A percentile compares a stretch with the other conserved stretches of the same genome.
Conservation (phyloP, 805 yeast species). For the Saccharomyces eubayanus region DNA sequence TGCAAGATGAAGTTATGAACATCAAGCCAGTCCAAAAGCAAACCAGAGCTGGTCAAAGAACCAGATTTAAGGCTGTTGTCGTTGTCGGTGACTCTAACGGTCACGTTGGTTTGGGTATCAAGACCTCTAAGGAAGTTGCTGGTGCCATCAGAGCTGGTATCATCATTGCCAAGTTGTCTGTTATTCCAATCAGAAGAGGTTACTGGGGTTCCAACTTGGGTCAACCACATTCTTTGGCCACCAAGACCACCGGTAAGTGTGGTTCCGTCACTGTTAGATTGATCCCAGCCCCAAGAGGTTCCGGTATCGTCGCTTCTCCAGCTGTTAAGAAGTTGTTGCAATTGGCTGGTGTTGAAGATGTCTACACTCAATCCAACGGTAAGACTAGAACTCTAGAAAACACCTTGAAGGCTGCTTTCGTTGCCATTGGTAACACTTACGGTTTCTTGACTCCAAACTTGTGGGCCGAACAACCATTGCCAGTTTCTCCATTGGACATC, state of each 20-base stretch:
- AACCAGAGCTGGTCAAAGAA: constrained; percentile 99
- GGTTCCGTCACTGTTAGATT: constrained; percentile 98
- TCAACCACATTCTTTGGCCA: constrained; percentile 97
- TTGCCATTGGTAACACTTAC: constrained; percentile 99
- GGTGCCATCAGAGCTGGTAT: constrained; percentile 99
- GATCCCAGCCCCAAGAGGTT: constrained; percentile 99
- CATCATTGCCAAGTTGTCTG: constrained; percentile 96
- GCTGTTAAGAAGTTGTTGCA: constrained; percentile 98
- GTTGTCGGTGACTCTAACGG: constrained; percentile 99
- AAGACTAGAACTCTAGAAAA: constrained; percentile 99
- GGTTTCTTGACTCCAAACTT: constrained; percentile 99
- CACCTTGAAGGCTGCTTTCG: constrained; percentile 99
- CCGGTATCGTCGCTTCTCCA: constrained; percentile 99
- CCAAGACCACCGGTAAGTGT: constrained; percentile 99
- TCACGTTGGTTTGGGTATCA: constrained; percentile 99
- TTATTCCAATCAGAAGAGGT: constrained; percentile 99
- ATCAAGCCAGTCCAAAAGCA: constrained; percentile 99
- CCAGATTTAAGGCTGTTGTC: constrained; percentile 99
- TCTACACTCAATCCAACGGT: constrained; percentile 97
- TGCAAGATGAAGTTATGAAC: constrained; percentile 99
- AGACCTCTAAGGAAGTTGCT: constrained; percentile 99
- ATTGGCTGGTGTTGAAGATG: constrained; percentile 99
- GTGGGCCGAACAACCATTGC: constrained; percentile 82
- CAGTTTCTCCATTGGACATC: constrained; percentile 89
- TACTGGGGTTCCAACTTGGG: constrained; percentile 99